phyloP scores from a whole-genome alignment of 208 protist species.

The Herpetomonas tarakana region DNA sequence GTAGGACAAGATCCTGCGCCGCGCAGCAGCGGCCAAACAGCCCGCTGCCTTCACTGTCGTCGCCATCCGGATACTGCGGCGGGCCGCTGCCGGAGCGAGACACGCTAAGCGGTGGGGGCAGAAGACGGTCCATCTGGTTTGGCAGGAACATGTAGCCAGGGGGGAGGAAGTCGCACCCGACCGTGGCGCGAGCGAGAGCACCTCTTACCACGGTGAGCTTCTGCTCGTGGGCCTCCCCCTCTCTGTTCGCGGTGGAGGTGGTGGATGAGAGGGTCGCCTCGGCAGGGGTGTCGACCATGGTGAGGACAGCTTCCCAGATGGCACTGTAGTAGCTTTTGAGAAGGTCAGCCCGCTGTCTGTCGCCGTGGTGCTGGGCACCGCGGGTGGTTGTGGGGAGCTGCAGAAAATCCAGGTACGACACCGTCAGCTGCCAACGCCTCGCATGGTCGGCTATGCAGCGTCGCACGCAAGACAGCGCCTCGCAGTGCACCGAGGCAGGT shows the following conservation, averaged over 20 bases:
- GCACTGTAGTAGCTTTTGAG: background rate
- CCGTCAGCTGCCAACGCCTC: slow-evolving; percentile 24
- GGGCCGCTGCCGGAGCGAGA: no score
- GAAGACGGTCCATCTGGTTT: slow-evolving; percentile 48
- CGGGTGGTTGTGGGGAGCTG: background rate
- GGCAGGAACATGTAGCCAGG: slow-evolving; percentile 55
- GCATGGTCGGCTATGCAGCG: slow-evolving; percentile 7
- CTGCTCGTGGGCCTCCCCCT: background rate
- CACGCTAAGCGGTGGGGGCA: slow-evolving; percentile 17
- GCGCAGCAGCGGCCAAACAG: slow-evolving; percentile 13
- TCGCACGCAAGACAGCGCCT: slow-evolving; percentile 22
- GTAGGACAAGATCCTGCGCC: slow-evolving; percentile 12
- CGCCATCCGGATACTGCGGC: background rate
- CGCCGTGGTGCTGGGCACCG: background rate
- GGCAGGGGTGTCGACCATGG: background rate
- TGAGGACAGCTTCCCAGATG: background rate
- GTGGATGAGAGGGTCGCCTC: no score
- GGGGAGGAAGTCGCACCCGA: slow-evolving; percentile 16
- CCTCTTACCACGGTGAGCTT: slow-evolving; percentile 9
- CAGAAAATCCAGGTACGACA: slow-evolving; percentile 21
- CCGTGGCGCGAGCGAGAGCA: slow-evolving; percentile 11
- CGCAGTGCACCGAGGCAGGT: slow-evolving; percentile 29
- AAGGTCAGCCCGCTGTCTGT: background rate
- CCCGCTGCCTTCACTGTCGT: background rate
- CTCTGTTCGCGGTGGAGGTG: background rate